Conservation (phyloP, 257 asterid genomes). For the Pogostemon cablin region DNA sequence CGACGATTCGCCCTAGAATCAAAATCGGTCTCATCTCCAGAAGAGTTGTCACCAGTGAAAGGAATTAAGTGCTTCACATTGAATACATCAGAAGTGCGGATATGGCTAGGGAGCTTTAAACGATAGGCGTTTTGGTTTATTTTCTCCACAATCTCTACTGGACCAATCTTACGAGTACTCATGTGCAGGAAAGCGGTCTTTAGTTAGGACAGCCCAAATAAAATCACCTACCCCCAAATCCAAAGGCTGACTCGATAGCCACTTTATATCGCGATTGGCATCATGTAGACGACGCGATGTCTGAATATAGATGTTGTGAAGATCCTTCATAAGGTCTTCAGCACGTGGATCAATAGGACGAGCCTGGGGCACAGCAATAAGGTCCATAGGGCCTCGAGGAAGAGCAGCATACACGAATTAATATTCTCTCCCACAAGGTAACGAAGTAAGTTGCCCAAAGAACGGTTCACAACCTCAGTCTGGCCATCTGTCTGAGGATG, state of each 20-base stretch:
- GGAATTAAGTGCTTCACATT: background rate
- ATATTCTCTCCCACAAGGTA: too few relatives aligned
- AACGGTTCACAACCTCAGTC: too few relatives aligned
- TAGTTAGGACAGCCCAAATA: too few relatives aligned
- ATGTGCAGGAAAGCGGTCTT: too few relatives aligned
- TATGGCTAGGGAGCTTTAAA: background rate
- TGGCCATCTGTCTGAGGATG: too few relatives aligned
- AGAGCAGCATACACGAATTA: background rate
- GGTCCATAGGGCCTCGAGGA: background rate
- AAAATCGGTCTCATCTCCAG: background rate
- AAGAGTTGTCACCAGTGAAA: background rate
- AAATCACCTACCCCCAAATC: background rate
- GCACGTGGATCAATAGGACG: background rate
- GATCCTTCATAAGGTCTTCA: background rate
- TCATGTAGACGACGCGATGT: background rate
- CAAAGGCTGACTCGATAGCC: background rate
- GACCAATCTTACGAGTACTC: background rate
- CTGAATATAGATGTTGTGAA: background rate
- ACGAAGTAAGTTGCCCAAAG: too few relatives aligned
- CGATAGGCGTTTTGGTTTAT: conserved; percentile 12
- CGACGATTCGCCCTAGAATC: too few relatives aligned
- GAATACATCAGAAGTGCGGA: background rate
- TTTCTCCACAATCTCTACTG: background rate
- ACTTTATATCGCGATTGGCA: background rate
- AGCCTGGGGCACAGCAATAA: background rate